Conservation (phyloP, 129 eudicot species). For the Chrysanthemum seticuspe region DNA sequence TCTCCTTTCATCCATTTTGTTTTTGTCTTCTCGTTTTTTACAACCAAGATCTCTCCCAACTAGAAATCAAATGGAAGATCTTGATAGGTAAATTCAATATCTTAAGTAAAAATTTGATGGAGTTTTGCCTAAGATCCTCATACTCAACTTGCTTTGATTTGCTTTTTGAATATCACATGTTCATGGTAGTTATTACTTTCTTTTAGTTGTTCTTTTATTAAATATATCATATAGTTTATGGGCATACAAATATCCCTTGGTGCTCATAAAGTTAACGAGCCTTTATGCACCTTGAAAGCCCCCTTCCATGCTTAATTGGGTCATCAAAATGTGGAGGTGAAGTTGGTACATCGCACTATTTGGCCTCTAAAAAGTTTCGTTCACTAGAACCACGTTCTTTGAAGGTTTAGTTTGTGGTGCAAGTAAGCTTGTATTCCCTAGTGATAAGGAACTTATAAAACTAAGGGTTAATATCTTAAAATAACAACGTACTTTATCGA, state of each 20-base stretch:
- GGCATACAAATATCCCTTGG: conserved; percentile 8
- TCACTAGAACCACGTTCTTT: background rate
- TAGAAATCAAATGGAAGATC: conserved; percentile 12
- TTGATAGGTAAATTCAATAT: conserved; percentile 16
- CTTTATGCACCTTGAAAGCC: background rate
- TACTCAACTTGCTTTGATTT: conserved; percentile 27
- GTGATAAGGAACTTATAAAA: background rate
- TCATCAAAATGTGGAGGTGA: conserved; percentile 12
- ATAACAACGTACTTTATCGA: too few relatives aligned
- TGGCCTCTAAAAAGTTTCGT: background rate
- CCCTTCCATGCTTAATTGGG: background rate
- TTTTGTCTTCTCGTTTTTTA: conserved; percentile 13
- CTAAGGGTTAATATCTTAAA: too few relatives aligned
- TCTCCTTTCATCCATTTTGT: conserved; percentile 11
- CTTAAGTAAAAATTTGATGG: conserved; percentile 16
- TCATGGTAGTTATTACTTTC: background rate
- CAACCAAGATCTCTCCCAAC: conserved; percentile 1
- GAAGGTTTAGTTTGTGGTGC: background rate
- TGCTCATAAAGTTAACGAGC: conserved; percentile 2
- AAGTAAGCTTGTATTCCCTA: background rate
- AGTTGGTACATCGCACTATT: background rate
- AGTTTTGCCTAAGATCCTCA: conserved; percentile 24
- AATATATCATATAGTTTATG: conserved; percentile 19
- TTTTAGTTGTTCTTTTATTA: conserved; percentile 3
- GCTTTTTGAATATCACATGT: conserved; percentile 7